phyloP scores from a whole-genome alignment of 352 stramenopile genomes.

The Globisporangium okanoganense region DNA sequence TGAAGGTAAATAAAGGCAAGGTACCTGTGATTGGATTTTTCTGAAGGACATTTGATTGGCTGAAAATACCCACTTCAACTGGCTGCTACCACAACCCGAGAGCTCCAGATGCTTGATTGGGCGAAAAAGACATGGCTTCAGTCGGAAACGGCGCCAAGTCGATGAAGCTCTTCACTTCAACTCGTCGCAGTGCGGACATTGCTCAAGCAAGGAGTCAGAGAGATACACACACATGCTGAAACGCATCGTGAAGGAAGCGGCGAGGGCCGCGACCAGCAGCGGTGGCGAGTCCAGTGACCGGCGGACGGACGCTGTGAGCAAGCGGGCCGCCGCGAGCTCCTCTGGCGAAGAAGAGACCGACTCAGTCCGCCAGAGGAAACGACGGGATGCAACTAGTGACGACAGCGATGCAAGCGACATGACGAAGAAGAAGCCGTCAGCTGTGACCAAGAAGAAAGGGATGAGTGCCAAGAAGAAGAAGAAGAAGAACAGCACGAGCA shows the following conservation, averaged over 20 bases:
- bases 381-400: neutral
- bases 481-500: neutral
- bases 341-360: neutral
- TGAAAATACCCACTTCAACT: conserved; percentile 10
- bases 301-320: conserved; percentile 2
- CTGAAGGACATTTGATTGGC: conserved; percentile 1
- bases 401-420: conserved; percentile 7
- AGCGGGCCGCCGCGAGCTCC: neutral
- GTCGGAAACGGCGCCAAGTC: conserved; percentile 16
- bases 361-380: neutral
- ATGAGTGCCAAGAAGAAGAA: conserved; percentile 6
- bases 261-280: conserved; percentile 9
- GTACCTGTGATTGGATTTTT: conserved; percentile 7
- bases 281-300: conserved; percentile 2
- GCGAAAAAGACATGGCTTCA: neutral
- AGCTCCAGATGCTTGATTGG: neutral
- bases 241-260: conserved; percentile 25
- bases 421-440: conserved; percentile 7
- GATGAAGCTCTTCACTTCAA: too few species aligned
- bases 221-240: conserved; percentile 23
- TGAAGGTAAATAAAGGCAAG: neutral
- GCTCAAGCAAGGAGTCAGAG: neutral
- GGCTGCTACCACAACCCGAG: conserved; percentile 2
- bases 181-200: neutral
- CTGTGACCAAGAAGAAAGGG: neutral